Evolutionary conservation across 2,329 filamentous ascomycete genomes (phyloP).

Genomic region (Alternaria sp.): DNA sequence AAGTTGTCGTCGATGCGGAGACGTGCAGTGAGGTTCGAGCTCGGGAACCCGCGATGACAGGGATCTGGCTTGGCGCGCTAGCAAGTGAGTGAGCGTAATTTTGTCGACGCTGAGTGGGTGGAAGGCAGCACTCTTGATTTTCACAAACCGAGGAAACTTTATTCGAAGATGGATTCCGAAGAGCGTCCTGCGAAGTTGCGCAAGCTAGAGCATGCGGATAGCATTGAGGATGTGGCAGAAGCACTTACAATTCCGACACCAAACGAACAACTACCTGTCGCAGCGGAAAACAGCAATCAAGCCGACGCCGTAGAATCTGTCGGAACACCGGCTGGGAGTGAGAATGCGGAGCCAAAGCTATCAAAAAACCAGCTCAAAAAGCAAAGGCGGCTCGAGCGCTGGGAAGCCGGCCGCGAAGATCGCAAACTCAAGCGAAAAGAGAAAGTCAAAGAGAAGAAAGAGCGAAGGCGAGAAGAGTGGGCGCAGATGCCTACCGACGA

Average conservation of each 20-base stretch:
- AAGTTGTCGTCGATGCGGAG: conserved; percentile 34
- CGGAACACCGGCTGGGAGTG: conserved; percentile 7
- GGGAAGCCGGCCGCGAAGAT: conserved; percentile 72
- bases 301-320: neutral
- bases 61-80: conserved; percentile 38
- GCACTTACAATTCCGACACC: conserved; percentile 15
- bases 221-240: conserved; percentile 13
- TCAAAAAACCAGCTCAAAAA: conserved; percentile 92
- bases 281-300: conserved; percentile 17
- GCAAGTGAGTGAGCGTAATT: conserved; percentile 30
- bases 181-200: conserved; percentile 63
- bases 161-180: conserved; percentile 60
- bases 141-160: neutral
- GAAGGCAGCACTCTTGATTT: conserved; percentile 5
- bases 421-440: conserved; percentile 66
- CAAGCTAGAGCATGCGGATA: conserved; percentile 54
- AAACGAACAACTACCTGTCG: conserved; percentile 18
- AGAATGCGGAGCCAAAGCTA: conserved; percentile 50
- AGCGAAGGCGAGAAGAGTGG: conserved; percentile 57
- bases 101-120: conserved; percentile 34
- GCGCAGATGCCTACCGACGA: conserved; percentile 42
- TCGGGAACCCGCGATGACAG: conserved; percentile 27
- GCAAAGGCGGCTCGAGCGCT: conserved; percentile 71
- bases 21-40: conserved; percentile 34
- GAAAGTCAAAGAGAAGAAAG: conserved; percentile 60